Evolutionary conservation across 2,329 filamentous ascomycete genomes (phyloP), one percentile per base, ranked within the genome.

Genomic region (Neoascochyta sp.): DNA sequence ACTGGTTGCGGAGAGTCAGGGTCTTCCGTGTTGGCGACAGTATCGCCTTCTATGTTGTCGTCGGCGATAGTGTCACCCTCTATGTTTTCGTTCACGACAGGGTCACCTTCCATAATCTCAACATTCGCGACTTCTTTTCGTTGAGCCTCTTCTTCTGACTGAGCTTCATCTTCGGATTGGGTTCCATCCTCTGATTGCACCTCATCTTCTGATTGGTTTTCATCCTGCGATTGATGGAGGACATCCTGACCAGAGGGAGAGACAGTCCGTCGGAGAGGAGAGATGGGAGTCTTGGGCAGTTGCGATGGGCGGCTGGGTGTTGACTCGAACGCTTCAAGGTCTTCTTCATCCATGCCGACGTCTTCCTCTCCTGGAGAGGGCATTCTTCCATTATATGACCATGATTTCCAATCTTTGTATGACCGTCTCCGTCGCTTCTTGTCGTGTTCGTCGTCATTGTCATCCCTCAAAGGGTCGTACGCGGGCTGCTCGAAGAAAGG

Each of bases 351-450:
- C 17, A 32, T 33, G n/a, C 26, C 29, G n/a, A 13, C 32, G 9
- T 54, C 43, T 40, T 72, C 63, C 18, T 69, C 72, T 50, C 82
- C 75, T 3, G 86, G 84, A 29, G 81, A 89, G 6, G 78, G 80
- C 1, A 84, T 83, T 33, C 78, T 74, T 50, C 81, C 83, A 13
- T 73, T 71, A 50, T 89, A 83, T 41, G 75, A 80, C 90, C 90
- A 95, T 16, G 76, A 70, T 16, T 70, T 75, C 50, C 78, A 81
- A 29, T 77, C 70, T 24, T 80, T 78, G 6, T 81, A 78, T 16
- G 78, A 77, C 53, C 86, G 89, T 34, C 81, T 80, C 29, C 76
- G 76, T 32, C 77, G 75, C 62, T 89, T 93, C 39, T 77, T 80
- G 16, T 76, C 78, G 49, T 70, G 76, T 19, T 66, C 73, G 57